Base-by-base conservation (phyloP, 2,329 filamentous ascomycete species). In the Aspergillus thermomutatus region DNA sequence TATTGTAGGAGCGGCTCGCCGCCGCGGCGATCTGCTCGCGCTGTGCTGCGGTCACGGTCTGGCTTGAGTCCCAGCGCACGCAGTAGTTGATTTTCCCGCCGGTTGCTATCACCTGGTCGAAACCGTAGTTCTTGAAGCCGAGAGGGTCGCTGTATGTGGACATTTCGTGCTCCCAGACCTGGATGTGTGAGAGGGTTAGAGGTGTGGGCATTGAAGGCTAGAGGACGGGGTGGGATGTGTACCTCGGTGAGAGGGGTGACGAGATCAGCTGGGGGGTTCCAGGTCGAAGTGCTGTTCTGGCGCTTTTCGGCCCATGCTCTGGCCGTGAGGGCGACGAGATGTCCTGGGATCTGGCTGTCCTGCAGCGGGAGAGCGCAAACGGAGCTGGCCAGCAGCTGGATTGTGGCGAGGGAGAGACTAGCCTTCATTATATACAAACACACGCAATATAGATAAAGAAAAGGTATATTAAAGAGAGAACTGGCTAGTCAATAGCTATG, bases 341-440 rank as follows among this genome's bases (percentile, higher is more conserved):
- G 27, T n/a, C 51, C 43, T 23, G 31, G 31, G 14, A 37, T 43
- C 37, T 43, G 14, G 41, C 57, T 49, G 49, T 58, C 58, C n/a
- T 50, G 31, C 31, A 52, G 31, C 23, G 58, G 60, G 28, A 60
- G 53, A 11, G 53, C 60, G 14, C 27, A 40, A 34, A 46, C 53
- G 19, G n/a, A 53, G 58, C 60, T 60, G 60, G 47, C 60, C 58
- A 62, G 60, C 60, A 62, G 60, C 58, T 55, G 60, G 27, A 62
- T 45, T 26, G 58, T 49, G 31, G 51, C 49, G 40, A 62, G 49
- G 31, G 58, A 60, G 45, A 62, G 53, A 52, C 46, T 26, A 28
- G 55, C 41, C 31, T 57, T 62, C 58, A 62, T 62, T 48, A 48
- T 48, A 48, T 17, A 25, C 10, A 9, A 48, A 14, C 11, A 17